Evolutionary conservation across 495 filamentous ascomycete species (phyloP).

Genomic region (Lasiosphaeriaceae sp.): DNA sequence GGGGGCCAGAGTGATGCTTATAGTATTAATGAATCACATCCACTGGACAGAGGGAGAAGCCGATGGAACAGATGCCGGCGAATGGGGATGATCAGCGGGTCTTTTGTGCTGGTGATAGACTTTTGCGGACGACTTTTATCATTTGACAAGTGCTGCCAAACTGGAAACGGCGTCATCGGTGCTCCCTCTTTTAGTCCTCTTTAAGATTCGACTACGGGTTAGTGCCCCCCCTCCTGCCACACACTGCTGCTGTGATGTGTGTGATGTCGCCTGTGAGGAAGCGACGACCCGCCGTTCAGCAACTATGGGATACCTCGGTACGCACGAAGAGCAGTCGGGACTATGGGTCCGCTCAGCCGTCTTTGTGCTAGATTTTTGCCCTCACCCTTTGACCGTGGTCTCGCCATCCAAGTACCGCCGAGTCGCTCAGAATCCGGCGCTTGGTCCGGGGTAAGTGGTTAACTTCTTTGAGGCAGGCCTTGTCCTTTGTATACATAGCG

Average conservation of each 20-base stretch:
- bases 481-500: background rate
- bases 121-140: conserved; percentile 1
- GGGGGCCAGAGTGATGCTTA: no score
- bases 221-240: background rate
- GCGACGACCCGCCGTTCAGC: background rate
- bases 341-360: conserved; percentile 20
- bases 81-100: conserved; percentile 2
- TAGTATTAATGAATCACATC: background rate
- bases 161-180: conserved; percentile 13
- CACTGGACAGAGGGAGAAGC: background rate
- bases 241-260: background rate
- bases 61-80: background rate
- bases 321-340: background rate
- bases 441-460: conserved; percentile 3
- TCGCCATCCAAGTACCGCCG: conserved; percentile 7
- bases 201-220: background rate
- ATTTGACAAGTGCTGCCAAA: conserved; percentile 1
- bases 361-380: conserved; percentile 1
- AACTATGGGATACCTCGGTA: background rate
- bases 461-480: background rate
- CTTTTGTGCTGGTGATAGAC: background rate
- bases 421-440: conserved; percentile 11
- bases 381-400: background rate
- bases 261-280: background rate
- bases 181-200: background rate